phyloP scores from a whole-genome alignment of 1,284 basidiomycete species.

The Exobasidium cylindrosporum region DNA sequence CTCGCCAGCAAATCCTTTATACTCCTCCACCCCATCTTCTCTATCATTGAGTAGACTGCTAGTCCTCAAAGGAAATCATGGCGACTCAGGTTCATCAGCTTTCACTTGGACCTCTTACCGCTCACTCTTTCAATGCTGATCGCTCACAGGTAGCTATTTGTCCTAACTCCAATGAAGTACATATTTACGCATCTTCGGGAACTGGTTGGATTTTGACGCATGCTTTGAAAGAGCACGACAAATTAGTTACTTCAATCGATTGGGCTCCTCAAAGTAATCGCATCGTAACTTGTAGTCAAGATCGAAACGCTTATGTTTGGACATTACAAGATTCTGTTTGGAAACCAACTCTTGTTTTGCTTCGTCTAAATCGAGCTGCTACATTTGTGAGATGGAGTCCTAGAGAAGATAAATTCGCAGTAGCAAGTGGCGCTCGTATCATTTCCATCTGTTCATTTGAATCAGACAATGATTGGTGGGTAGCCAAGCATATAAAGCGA shows the following conservation, averaged over 20 bases:
- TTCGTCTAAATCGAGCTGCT: slow-evolving; percentile 92
- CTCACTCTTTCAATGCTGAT: slow-evolving; percentile 88
- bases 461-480: slow-evolving; percentile 90
- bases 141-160: slow-evolving; percentile 84
- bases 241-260: slow-evolving; percentile 94
- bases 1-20: no score
- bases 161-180: slow-evolving; percentile 83
- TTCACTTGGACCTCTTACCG: slow-evolving; percentile 77
- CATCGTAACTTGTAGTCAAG: slow-evolving; percentile 96
- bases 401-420: slow-evolving; percentile 97
- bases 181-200: slow-evolving; percentile 64
- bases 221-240: slow-evolving; percentile 93
- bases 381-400: slow-evolving; percentile 96
- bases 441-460: slow-evolving; percentile 54
- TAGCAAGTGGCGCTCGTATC: slow-evolving; percentile 82
- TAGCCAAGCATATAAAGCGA: slow-evolving; percentile 94
- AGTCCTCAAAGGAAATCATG: slow-evolving; percentile 13
- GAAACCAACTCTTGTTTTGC: slow-evolving; percentile 95
- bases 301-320: slow-evolving; percentile 99
- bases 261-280: slow-evolving; percentile 96
- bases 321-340: slow-evolving; percentile 75
- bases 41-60: slow-evolving; percentile 16
- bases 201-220: slow-evolving; percentile 69
- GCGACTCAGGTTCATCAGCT: slow-evolving; percentile 61
- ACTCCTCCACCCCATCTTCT: no score